These are phyloP conservation scores for Simplicillium sp. DNA, from an alignment of 2,329 filamentous ascomycete species.

Conservation along the genomic window DNA sequence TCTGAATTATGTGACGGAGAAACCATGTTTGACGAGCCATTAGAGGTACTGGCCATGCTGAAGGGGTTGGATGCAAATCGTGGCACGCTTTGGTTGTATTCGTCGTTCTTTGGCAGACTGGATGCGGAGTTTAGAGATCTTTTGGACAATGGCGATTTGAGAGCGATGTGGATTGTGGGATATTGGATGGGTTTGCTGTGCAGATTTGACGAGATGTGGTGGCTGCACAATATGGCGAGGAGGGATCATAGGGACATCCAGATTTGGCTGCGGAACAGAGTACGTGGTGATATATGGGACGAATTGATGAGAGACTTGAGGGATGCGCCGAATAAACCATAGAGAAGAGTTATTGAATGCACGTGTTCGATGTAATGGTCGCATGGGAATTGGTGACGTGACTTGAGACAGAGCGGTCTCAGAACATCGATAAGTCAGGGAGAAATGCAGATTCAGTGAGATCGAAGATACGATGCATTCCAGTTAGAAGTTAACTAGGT, in stretches of 20 bases:
- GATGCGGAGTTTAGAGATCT: conserved; percentile 11
- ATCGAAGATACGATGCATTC: too few species aligned
- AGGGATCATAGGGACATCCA: conserved; percentile 11
- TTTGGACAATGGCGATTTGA: conserved; percentile 10
- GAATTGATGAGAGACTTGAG: conserved; percentile 13
- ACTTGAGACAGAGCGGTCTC: too few species aligned
- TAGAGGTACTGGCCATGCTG: conserved; percentile 8
- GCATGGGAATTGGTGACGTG: too few species aligned
- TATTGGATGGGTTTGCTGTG: conserved; percentile 15
- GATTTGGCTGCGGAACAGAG: conserved; percentile 9
- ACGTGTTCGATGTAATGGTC: too few species aligned
- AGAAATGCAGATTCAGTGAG: too few species aligned
- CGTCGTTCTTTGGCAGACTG: conserved; percentile 12
- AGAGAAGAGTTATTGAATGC: too few species aligned
- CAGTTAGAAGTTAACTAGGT: too few species aligned
- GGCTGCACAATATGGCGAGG: conserved; percentile 9
- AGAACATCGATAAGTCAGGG: too few species aligned
- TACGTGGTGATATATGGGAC: conserved; percentile 11
- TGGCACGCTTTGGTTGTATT: conserved; percentile 10
- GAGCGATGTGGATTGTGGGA: conserved; percentile 14
- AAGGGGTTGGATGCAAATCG: conserved; percentile 5
- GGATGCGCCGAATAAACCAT: conserved; percentile 2
- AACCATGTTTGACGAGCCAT: conserved; percentile 6
- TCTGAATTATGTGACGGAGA: background rate
- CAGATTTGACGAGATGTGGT: conserved; percentile 14